phyloP scores from a whole-genome alignment of 371 early-diverging fungal genomes.

The Mucor sp. region DNA sequence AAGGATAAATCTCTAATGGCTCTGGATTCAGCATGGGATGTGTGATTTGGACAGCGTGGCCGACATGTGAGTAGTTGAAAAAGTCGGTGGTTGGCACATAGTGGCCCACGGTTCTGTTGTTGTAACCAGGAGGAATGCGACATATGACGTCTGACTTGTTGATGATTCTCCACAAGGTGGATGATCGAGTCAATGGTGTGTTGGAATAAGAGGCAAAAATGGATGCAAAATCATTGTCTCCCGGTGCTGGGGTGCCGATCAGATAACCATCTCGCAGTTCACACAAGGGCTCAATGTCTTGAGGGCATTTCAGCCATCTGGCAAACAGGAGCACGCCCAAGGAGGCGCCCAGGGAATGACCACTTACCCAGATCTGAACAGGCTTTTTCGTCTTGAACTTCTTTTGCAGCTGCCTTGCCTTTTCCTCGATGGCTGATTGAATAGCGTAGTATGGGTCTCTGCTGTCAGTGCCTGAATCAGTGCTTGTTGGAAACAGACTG shows the following conservation, averaged over 20 bases:
- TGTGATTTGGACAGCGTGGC: conserved; percentile 38
- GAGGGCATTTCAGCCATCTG: conserved; percentile 42
- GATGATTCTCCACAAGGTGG: conserved; percentile 43
- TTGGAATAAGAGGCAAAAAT: conserved; percentile 37
- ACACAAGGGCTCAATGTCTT: conserved; percentile 28
- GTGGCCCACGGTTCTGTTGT: conserved; percentile 25
- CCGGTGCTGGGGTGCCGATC: conserved; percentile 47
- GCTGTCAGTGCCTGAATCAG: conserved; percentile 17
- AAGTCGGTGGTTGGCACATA: conserved; percentile 28
- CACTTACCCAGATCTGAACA: conserved; percentile 54
- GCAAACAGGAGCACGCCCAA: conserved; percentile 51
- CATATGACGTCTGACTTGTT: conserved; percentile 35
- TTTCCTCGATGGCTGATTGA: conserved; percentile 36
- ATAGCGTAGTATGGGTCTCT: conserved; percentile 50
- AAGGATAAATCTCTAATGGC: conserved; percentile 32
- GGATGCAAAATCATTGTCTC: conserved; percentile 49
- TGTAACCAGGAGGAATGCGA: conserved; percentile 33
- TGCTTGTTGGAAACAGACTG: conserved; percentile 30
- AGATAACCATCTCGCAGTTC: conserved; percentile 46
- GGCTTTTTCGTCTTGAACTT: conserved; percentile 20
- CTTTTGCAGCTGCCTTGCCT: conserved; percentile 27
- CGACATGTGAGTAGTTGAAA: conserved; percentile 49
- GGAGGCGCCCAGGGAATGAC: conserved; percentile 57
- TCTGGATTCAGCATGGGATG: conserved; percentile 15
- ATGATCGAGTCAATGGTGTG: conserved; percentile 16